Percentiles rank a stretch among this genome's conserved stretches.
Conservation (phyloP, 208 protist species). For the Zelonia costaricensis region DNA sequence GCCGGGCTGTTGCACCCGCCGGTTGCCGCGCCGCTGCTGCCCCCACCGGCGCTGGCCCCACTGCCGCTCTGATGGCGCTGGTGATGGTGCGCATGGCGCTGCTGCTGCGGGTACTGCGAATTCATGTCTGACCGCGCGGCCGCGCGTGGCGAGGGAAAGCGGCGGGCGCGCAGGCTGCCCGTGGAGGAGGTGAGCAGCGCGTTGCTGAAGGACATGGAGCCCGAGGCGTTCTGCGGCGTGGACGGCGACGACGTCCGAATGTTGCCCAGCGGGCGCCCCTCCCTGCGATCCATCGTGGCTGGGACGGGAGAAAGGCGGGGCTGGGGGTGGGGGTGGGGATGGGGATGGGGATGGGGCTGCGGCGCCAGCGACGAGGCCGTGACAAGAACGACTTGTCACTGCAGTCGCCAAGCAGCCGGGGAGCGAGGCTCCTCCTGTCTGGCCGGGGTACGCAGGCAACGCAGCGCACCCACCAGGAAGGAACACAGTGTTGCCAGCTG, state of each 20-base stretch:
- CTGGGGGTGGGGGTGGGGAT: background rate
- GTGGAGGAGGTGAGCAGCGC: conserved; percentile 4
- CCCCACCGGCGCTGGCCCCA: background rate
- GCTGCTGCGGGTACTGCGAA: too few relatives aligned
- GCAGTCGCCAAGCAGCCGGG: too few relatives aligned
- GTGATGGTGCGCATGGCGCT: background rate
- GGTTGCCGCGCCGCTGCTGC: too few relatives aligned
- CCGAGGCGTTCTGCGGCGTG: background rate
- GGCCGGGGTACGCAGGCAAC: too few relatives aligned
- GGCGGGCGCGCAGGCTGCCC: conserved; percentile 33
- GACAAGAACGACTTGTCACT: too few relatives aligned
- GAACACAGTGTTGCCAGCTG: too few relatives aligned
- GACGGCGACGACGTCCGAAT: background rate
- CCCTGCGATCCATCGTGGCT: background rate
- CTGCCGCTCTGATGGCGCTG: background rate
- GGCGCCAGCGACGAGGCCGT: background rate
- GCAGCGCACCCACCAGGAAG: too few relatives aligned
- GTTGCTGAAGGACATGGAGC: background rate
- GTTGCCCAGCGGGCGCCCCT: background rate
- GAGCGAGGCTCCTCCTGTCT: too few relatives aligned
- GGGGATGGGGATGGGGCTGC: background rate
- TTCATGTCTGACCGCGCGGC: too few relatives aligned
- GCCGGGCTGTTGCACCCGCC: too few relatives aligned
- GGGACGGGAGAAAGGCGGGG: background rate
- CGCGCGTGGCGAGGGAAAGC: conserved; percentile 15